phyloP scores from a whole-genome alignment of 345 rosid genomes.

The Aquilaria sinensis region DNA sequence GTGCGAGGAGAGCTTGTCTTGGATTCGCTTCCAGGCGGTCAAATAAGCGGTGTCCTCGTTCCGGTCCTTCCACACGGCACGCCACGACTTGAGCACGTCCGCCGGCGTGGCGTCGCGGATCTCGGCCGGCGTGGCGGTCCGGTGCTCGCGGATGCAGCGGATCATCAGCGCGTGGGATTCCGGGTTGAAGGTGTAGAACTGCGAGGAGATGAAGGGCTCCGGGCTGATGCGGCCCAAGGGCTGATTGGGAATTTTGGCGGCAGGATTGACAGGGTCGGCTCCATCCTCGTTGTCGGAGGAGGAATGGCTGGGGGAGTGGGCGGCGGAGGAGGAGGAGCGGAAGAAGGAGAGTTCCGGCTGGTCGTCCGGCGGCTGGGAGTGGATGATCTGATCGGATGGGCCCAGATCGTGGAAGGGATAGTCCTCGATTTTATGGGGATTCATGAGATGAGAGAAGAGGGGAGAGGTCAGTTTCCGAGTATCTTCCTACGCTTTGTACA shows the following conservation, averaged over 20 bases:
- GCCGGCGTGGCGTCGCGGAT: conserved; percentile 82
- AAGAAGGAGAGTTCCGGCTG: conserved; percentile 42
- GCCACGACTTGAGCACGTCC: conserved; percentile 86
- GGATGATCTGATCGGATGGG: conserved; percentile 33
- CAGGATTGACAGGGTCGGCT: conserved; percentile 11
- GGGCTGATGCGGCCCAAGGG: conserved; percentile 48
- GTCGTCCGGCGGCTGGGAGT: conserved; percentile 39
- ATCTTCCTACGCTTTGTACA: conserved; percentile 14
- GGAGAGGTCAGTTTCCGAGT: conserved; percentile 12
- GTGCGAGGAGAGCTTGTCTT: conserved; percentile 81
- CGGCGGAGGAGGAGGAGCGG: conserved; percentile 57
- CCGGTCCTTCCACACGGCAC: conserved; percentile 95
- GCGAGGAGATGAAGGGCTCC: conserved; percentile 82
- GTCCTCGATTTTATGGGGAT: conserved; percentile 60
- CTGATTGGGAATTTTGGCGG: conserved; percentile 23
- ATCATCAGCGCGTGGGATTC: conserved; percentile 94
- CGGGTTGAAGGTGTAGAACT: conserved; percentile 95
- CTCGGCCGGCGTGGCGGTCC: conserved; percentile 82
- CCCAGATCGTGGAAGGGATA: conserved; percentile 52
- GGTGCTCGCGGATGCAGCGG: conserved; percentile 79
- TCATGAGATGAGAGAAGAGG: conserved; percentile 29
- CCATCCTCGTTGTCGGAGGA: not conserved
- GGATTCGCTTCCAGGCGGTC: conserved; percentile 98
- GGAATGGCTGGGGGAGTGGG: conserved; percentile 18
- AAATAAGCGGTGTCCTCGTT: conserved; percentile 98